These are phyloP conservation scores for Carex scoparia DNA, from an alignment of 176 grass and related monocot genomes.

Conservation along the genomic window DNA sequence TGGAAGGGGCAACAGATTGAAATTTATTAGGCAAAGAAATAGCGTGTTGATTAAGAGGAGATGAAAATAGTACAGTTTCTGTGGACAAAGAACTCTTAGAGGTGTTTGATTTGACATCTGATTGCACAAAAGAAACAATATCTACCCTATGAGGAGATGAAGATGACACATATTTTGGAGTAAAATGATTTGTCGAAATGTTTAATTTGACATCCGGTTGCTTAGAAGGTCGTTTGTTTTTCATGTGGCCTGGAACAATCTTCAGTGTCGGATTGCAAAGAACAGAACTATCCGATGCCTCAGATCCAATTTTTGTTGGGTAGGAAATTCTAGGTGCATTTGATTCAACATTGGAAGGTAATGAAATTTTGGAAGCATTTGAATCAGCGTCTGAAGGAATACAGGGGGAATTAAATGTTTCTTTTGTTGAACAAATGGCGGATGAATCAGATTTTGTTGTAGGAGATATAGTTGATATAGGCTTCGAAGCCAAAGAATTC, in stretches of 20 bases:
- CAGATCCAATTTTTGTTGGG: neutral
- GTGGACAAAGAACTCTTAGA: neutral
- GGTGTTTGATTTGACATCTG: neutral
- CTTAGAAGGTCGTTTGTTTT: neutral
- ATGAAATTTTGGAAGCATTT: too few species aligned
- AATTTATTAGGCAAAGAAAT: neutral
- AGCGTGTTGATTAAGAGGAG: neutral
- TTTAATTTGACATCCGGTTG: neutral
- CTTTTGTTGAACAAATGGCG: too few species aligned
- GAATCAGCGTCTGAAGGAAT: too few species aligned
- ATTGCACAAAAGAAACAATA: neutral
- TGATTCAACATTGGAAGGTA: neutral
- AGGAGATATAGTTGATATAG: too few species aligned
- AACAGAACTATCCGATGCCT: neutral
- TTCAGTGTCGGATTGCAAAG: neutral
- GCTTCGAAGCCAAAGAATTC: too few species aligned
- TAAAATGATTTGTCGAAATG: neutral
- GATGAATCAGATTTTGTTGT: too few species aligned
- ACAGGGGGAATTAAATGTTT: too few species aligned
- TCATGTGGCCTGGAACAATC: neutral
- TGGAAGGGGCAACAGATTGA: neutral
- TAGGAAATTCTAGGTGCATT: neutral
- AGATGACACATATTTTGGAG: neutral
- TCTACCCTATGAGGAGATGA: neutral
- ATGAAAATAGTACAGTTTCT: neutral